Evolutionary conservation across 257 asterid species (phyloP), one percentile per base, ranked within the genome.

Genomic region (Ajuga chamaepitys): DNA sequence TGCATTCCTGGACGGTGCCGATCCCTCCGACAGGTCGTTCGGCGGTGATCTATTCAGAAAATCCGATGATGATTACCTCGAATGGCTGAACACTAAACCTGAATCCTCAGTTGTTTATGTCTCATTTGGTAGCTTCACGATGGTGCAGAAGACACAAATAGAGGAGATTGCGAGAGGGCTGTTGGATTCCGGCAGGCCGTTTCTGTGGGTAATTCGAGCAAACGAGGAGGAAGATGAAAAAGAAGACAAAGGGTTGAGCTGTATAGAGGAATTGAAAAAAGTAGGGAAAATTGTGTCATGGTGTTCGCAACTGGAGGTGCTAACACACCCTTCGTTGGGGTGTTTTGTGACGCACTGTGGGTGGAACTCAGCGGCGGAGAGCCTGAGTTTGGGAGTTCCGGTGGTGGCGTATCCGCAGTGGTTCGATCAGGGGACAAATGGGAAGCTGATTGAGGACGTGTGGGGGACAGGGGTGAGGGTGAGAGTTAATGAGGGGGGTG

Each of bases 331-430:
- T 0, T 62, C 78, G 0, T 61, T 80, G 6, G 82, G 82, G 0
- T 80, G 88, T 17, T 82, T 82, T 7, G 38, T 82, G 9, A 79
- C 80, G 5, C 88, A 82, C 25, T 82, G 88, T n/a, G 88, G 88
- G 1, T 84, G 90, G 90, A 84, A 84, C 64, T 84, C 90, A 17
- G 16, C 74, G 1, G 25, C 77, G 0, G 91, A 85, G 44, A 71
- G 91, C 28, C 25, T 85, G 11, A 78, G 46, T 5, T 62, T 28
- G 4, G 88, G 88, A 1, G 80, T 85, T n/a, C 88, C 88, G 0
- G 5, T 75, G 0, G 81, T 85, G 57, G 64, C 62, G 18, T 32
- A 78, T 37, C 91, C 88, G 0, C 78, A 57, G 5, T 85, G 91
- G 91, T 50, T 59, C 0, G 91, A 85, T 51, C 91, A 85, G 51